Conservation (phyloP, 352 stramenopile species). For the Globisporangium recalcitrans region DNA sequence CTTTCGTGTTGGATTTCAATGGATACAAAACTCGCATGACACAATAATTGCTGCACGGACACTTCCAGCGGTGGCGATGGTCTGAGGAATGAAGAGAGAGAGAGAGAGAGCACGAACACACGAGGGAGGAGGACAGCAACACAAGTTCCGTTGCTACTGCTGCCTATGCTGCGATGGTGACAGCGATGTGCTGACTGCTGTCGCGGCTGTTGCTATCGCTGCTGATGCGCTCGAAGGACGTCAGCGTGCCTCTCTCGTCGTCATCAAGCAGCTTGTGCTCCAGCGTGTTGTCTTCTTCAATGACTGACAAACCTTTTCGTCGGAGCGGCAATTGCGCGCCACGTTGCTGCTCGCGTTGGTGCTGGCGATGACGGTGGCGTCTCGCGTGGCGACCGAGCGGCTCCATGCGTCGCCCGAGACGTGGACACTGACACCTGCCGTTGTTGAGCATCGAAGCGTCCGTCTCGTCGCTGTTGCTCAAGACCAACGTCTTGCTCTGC, state of each 20-base stretch:
- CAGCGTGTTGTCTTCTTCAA: constrained; percentile 17
- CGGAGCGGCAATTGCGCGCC: not conserved
- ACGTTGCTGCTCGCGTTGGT: not conserved
- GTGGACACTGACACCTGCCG: constrained; percentile 11
- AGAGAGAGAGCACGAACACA: no score
- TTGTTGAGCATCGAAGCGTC: not conserved
- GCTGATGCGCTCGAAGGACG: not conserved
- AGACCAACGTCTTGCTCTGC: constrained; percentile 6
- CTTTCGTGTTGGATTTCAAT: not conserved
- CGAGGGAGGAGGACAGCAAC: no score
- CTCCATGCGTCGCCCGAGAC: constrained; percentile 16
- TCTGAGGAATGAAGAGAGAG: not conserved
- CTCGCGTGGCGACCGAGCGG: constrained; percentile 1
- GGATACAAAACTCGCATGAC: not conserved
- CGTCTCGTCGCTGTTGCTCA: constrained; percentile 15
- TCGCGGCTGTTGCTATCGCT: not conserved
- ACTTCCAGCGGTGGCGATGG: not conserved
- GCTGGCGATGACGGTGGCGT: not conserved
- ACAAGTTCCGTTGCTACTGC: not conserved
- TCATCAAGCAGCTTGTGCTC: constrained; percentile 12
- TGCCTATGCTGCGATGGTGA: constrained; percentile 9
- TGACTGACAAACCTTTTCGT: constrained; percentile 8
- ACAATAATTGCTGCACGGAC: not conserved
- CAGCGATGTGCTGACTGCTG: not conserved
- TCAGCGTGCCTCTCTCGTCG: not conserved